Conservation (phyloP, 805 yeast species). For the Cyberlindnera americana region DNA sequence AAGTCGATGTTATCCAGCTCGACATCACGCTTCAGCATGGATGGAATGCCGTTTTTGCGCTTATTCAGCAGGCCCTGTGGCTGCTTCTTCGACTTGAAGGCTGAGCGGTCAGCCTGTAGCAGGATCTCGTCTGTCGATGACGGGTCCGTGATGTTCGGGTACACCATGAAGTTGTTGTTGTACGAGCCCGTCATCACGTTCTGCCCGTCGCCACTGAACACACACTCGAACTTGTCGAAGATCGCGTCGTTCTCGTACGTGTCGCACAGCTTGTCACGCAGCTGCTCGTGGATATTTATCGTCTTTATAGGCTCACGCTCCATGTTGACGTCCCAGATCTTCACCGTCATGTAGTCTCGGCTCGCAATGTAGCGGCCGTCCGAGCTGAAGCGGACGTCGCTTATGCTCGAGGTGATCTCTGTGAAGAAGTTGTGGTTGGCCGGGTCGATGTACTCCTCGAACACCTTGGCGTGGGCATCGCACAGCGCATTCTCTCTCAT, state of each 20-base stretch:
- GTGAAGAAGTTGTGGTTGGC: constrained; percentile 92
- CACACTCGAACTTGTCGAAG: constrained; percentile 97
- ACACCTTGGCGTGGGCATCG: constrained; percentile 81
- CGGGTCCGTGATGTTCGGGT: constrained; percentile 69
- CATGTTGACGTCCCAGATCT: constrained; percentile 98
- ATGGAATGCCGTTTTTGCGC: constrained; percentile 33
- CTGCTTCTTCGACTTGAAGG: constrained; percentile 75
- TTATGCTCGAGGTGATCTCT: constrained; percentile 90
- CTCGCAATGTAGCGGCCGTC: constrained; percentile 96
- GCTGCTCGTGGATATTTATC: constrained; percentile 91
- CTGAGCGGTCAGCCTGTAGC: constrained; percentile 96
- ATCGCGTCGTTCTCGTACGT: constrained; percentile 98
- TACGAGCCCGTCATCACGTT: constrained; percentile 96
- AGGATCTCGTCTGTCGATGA: constrained; percentile 52
- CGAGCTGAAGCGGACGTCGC: constrained; percentile 87
- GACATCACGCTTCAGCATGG: constrained; percentile 42
- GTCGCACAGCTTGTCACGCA: constrained; percentile 90
- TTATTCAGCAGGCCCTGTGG: constrained; percentile 15
- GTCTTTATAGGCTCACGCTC: constrained; percentile 92
- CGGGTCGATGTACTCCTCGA: constrained; percentile 92
- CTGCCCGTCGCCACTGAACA: constrained; percentile 87
- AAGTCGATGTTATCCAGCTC: constrained; percentile 75
- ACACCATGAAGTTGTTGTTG: constrained; percentile 94
- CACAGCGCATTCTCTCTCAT: constrained; percentile 95
- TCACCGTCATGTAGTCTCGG: constrained; percentile 95